Percentiles rank a stretch among this genome's conserved stretches.
phyloP scores from a whole-genome alignment of 768 basidiomycete genomes.

The Auriscalpium microsporum region DNA sequence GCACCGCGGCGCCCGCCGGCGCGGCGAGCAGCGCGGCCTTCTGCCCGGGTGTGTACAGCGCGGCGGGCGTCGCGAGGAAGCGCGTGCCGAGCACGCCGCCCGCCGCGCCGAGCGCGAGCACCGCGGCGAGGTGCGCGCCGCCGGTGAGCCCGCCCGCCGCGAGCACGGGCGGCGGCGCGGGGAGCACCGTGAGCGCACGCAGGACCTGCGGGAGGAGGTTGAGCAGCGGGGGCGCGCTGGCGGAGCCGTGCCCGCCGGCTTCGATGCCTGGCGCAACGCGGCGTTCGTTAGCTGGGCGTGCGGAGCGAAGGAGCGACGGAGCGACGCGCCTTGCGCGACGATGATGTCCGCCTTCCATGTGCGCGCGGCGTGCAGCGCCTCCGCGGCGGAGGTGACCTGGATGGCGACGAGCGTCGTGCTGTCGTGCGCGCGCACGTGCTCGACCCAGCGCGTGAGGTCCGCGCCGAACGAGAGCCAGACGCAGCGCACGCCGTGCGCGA shows the following conservation, averaged over 20 bases:
- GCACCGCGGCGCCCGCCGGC: constrained; percentile 18
- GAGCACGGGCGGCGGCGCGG: constrained; percentile 44
- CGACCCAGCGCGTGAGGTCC: constrained; percentile 51
- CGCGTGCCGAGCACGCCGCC: constrained; percentile 71
- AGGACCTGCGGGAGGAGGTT: constrained; percentile 52
- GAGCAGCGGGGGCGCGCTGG: constrained; percentile 48
- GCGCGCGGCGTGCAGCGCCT: constrained; percentile 50
- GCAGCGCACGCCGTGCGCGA: constrained; percentile 50
- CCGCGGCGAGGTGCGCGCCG: constrained; percentile 55
- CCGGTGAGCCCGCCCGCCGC: constrained; percentile 69
- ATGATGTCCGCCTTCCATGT: constrained; percentile 69
- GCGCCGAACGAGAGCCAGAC: constrained; percentile 73
- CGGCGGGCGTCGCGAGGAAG: constrained; percentile 61
- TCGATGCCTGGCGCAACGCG: constrained; percentile 65
- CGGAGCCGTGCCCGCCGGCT: constrained; percentile 69
- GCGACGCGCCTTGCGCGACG: constrained; percentile 61
- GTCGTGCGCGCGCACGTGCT: constrained; percentile 50
- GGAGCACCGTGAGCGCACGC: constrained; percentile 27
- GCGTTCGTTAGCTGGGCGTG: neutral
- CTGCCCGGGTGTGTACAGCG: constrained; percentile 27
- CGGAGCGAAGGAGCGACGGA: neutral
- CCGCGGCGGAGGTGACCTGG: constrained; percentile 51
- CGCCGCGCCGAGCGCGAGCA: constrained; percentile 58
- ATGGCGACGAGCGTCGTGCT: constrained; percentile 50
- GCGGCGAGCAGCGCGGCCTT: constrained; percentile 27